Evolutionary conservation across 164 flowering plant species (phyloP), one percentile per base, ranked within the genome.

Genomic region (Platanus orientalis): DNA sequence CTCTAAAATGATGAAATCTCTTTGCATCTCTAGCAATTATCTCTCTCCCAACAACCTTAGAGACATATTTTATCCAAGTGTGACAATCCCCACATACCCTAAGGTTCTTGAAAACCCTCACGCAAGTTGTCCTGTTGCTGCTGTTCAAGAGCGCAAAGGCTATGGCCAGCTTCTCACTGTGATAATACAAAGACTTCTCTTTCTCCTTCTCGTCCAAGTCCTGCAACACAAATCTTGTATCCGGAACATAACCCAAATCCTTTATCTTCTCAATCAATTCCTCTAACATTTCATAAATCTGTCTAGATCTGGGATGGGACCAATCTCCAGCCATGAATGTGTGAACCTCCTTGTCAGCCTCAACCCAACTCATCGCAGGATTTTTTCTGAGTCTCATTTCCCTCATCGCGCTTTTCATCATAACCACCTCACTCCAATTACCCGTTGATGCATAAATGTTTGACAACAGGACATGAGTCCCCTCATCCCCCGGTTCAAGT

Each of bases 11-110:
- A 65, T 81, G 88, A 65, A 79, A 84, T 59, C 89, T 72, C 70
- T 77, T 81, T 40, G 80, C 71, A 76, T 79, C 86, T 63, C 83
- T 65, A 30, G 79, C 76, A 73, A 79, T 69, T 52, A 80, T 79
- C 42, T 80, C 83, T 69, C 79, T 76, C 9, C 70, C 72, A 67
- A 63, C 65, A 66, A 66, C 71, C 59, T 36, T 65, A 23, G 81
- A 61, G 23, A 81, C 79, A 48, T 69, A 59, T 61, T 82, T 80
- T 60, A 82, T 78, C 80, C 83, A 80, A 40, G 60, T 62, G 62
- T 82, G 86, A 55, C 83, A 82, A 64, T 79, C 82, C 50, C 82
- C 82, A 74, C 83, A 82, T 63, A 84, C 80, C 66, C 83, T 71
- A 27, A 82, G 79, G 66, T 82, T 84, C 75, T 82, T 81, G 39